These are phyloP conservation scores for Casaregolazyma suthepensis DNA, from an alignment of 1,139 yeast species.

Conservation along the genomic window DNA sequence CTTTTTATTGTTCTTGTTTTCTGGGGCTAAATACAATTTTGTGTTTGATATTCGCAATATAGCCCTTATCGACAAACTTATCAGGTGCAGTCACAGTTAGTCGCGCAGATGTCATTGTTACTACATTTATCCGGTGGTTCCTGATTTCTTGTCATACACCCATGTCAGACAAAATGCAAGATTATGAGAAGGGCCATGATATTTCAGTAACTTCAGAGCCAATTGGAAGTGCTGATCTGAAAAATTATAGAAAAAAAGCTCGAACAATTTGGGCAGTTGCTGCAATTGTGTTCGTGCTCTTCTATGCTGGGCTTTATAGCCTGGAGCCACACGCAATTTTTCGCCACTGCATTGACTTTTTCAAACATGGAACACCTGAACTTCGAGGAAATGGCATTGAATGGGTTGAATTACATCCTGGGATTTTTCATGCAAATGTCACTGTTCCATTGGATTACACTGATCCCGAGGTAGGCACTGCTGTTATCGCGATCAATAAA, in stretches of 20 bases:
- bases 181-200: neutral
- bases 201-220: neutral
- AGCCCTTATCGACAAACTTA: neutral
- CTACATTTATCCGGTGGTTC: neutral
- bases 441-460: conserved; percentile 14
- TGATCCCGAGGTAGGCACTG: conserved; percentile 12
- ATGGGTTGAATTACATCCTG: neutral
- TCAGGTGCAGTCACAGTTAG: neutral
- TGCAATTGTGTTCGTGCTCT: neutral
- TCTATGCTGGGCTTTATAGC: neutral
- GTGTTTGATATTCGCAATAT: neutral
- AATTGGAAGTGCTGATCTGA: neutral
- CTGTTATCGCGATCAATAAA: conserved; percentile 13
- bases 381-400: neutral
- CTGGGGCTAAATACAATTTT: neutral
- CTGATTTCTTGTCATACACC: neutral
- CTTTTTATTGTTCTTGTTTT: neutral
- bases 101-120: neutral
- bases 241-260: neutral
- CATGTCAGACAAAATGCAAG: neutral
- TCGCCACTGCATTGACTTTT: neutral
- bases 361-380: neutral
- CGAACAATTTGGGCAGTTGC: neutral
- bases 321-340: neutral
- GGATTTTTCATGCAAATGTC: neutral